Evolutionary conservation across 1,284 basidiomycete genomes (phyloP), one percentile per base, ranked within the genome.

Genomic region (Meira miltonrushii): DNA sequence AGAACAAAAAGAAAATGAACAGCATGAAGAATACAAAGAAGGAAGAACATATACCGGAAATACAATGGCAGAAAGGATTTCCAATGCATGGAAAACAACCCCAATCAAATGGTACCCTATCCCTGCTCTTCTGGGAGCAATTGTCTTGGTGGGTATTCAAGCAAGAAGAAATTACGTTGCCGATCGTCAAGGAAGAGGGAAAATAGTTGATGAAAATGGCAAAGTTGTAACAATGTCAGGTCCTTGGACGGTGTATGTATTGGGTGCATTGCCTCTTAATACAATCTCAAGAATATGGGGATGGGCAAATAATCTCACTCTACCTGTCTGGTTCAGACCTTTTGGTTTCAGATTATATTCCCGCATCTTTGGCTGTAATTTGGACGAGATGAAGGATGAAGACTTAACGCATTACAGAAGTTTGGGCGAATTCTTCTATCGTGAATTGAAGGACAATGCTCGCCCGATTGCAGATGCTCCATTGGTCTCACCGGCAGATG

Each of bases 261-360:
- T 98, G 51, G 94, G 92, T 55, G 93, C 93, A 7, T 85, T 99
- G 2, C 94, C 94, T 0, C 84, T 98, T 15, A 87, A 93, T 47
- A 90, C 91, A 67, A 86, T 97, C 74, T 97, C 92, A 25, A 87
- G 93, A 6, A 80, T 96, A 8, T 98, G 94, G 92, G 95, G 95
- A 8, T 93, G 92, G 80, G 76, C 95, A 59, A 98, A 97, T 81
- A 88, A 92, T 53, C 63, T 75, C 54, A 77, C 77, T 64, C 85
- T 99, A 1, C 95, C 94, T 23, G 84, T 94, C 58, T 98, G 93
- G 94, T 85, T 92, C 80, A 84, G 94, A 25, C 92, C 92, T 0
- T 86, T 86, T 72, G 90, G 92, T 39, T 88, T 93, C 82, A 84
- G 84, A 64, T 74, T 95, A 41, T 97, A 97, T 78, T 85, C 90